phyloP scores from a whole-genome alignment of 257 asterid genomes.

The Dorcoceras hygrometricum region DNA sequence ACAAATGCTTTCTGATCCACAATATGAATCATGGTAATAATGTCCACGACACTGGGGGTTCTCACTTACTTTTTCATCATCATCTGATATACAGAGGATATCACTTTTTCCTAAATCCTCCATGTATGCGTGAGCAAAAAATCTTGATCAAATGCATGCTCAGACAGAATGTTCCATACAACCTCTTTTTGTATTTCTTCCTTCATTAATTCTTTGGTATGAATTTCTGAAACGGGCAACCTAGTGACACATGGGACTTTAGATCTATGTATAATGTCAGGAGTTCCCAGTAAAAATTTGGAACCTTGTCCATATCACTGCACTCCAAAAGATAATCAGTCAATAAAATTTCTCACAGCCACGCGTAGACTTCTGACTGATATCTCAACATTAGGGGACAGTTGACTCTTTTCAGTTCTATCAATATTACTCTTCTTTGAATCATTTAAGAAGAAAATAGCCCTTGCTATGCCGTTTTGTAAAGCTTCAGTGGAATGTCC shows the following conservation, averaged over 20 bases:
- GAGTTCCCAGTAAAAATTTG: conserved; percentile 46
- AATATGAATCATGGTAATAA: conserved; percentile 26
- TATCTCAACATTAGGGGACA: conserved; percentile 38
- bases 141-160: conserved; percentile 55
- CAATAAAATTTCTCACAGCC: conserved; percentile 46
- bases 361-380: conserved; percentile 38
- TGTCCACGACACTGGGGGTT: conserved; percentile 22
- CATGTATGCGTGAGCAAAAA: conserved; percentile 60
- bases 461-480: conserved; percentile 65
- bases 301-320: conserved; percentile 59
- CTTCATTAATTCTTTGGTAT: conserved; percentile 28
- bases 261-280: conserved; percentile 46
- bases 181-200: conserved; percentile 55
- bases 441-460: conserved; percentile 41
- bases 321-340: conserved; percentile 77
- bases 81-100: conserved; percentile 25
- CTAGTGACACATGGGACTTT: conserved; percentile 21
- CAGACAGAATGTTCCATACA: conserved; percentile 47
- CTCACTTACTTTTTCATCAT: conserved; percentile 27
- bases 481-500: conserved; percentile 54
- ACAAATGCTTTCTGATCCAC: conserved; percentile 56
- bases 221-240: conserved; percentile 9
- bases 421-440: conserved; percentile 32
- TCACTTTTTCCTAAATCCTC: conserved; percentile 50
- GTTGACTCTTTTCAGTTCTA: conserved; percentile 47